Evolutionary conservation across 129 eudicot species (phyloP).

Genomic region (Lactuca saligna): DNA sequence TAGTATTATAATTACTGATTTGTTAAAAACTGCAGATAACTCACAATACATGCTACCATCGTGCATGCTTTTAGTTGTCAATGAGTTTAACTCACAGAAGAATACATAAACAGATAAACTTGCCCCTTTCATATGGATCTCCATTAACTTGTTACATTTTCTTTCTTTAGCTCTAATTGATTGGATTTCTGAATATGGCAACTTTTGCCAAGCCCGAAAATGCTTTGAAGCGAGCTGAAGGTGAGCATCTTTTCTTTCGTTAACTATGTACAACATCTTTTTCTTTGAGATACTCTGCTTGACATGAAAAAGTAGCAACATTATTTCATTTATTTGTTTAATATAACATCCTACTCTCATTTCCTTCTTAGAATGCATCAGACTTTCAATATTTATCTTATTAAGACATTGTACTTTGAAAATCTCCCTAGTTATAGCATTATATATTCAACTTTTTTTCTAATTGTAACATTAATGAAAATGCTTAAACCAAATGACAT

Average conservation of each 20-base stretch:
- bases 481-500: background rate
- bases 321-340: too few species aligned
- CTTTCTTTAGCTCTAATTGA: constrained; percentile 14
- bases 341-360: too few species aligned
- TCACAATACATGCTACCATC: constrained; percentile 2
- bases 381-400: too few species aligned
- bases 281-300: constrained; percentile 9
- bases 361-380: too few species aligned
- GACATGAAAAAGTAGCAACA: background rate
- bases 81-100: background rate
- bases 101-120: background rate
- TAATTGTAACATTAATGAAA: background rate
- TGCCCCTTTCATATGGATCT: background rate
- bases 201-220: constrained; percentile 57
- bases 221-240: constrained; percentile 61
- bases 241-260: constrained; percentile 19
- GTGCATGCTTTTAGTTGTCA: constrained; percentile 4
- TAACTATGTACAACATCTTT: background rate
- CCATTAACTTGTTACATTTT: background rate
- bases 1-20: too few species aligned
- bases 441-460: background rate
- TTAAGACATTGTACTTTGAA: too few species aligned
- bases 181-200: constrained; percentile 30
- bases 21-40: background rate
- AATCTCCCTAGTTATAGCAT: too few species aligned